Conservation (phyloP, 2,329 filamentous ascomycete species). For the Diplodia intermedia region DNA sequence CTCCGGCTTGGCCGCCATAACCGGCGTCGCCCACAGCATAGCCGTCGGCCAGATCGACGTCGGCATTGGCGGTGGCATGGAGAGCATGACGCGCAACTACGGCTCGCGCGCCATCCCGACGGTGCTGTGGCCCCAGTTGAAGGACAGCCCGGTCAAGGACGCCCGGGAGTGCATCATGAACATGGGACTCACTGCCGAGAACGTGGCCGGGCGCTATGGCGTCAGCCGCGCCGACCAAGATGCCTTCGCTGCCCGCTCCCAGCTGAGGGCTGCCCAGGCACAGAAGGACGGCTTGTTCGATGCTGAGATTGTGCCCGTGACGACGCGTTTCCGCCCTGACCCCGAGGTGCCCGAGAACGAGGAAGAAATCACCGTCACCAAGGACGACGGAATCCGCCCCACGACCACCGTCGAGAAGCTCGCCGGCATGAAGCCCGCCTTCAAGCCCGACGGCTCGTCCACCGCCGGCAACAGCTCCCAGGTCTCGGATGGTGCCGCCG, state of each 20-base stretch:
- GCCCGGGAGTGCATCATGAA: conserved; percentile 89
- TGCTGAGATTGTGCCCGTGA: conserved; percentile 79
- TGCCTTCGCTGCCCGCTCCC: conserved; percentile 76
- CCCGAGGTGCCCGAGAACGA: conserved; percentile 58
- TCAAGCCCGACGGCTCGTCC: conserved; percentile 73
- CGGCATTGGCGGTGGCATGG: conserved; percentile 88
- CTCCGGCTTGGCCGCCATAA: conserved; percentile 78
- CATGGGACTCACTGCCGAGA: conserved; percentile 91
- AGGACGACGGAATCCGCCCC: conserved; percentile 83
- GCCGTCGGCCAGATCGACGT: conserved; percentile 73
- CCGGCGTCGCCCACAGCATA: conserved; percentile 76
- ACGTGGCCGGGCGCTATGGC: conserved; percentile 79
- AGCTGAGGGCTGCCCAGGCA: conserved; percentile 74
- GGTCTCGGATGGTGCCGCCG: conserved; percentile 87
- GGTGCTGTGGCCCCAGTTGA: conserved; percentile 77
- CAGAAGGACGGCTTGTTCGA: conserved; percentile 74
- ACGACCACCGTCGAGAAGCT: conserved; percentile 73
- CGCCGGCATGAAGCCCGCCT: conserved; percentile 83
- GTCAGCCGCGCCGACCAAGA: conserved; percentile 81
- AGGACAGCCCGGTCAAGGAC: conserved; percentile 63
- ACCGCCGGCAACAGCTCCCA: conserved; percentile 89
- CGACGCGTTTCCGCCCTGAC: conserved; percentile 71
- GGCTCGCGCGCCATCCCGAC: conserved; percentile 78
- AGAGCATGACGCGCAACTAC: conserved; percentile 96
- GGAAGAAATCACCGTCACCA: conserved; percentile 70